A percentile compares a stretch with the other conserved stretches of the same genome.
These are phyloP conservation scores for Penicillium olsonii DNA, from an alignment of 2,329 filamentous ascomycete genomes.

Conservation along the genomic window DNA sequence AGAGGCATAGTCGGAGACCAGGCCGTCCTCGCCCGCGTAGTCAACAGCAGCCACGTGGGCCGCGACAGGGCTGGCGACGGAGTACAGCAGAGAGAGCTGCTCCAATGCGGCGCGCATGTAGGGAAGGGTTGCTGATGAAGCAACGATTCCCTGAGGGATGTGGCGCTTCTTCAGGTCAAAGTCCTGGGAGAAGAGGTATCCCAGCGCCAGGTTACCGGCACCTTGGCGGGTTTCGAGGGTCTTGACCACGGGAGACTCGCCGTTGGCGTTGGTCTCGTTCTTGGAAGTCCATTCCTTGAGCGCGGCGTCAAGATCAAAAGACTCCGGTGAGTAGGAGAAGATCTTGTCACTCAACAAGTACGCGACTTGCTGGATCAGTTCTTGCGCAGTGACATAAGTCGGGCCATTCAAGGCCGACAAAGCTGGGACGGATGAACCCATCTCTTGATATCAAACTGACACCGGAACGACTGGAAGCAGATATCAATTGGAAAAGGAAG, in stretches of 20 bases:
- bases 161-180: conserved; percentile 90
- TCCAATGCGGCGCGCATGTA: conserved; percentile 83
- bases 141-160: conserved; percentile 87
- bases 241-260: conserved; percentile 75
- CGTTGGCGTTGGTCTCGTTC: conserved; percentile 76
- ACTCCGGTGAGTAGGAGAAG: conserved; percentile 93
- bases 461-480: neutral
- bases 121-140: conserved; percentile 77
- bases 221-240: conserved; percentile 84
- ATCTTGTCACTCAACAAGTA: conserved; percentile 96
- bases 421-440: conserved; percentile 42
- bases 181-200: conserved; percentile 97
- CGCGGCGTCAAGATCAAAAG: conserved; percentile 85
- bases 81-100: conserved; percentile 87
- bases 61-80: conserved; percentile 87
- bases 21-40: conserved; percentile 68
- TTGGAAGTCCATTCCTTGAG: conserved; percentile 73
- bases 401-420: conserved; percentile 72
- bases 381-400: conserved; percentile 90
- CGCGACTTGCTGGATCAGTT: conserved; percentile 91
- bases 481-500: neutral
- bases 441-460: conserved; percentile 26
- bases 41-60: conserved; percentile 90
- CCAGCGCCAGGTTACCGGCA: conserved; percentile 86
- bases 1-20: conserved; percentile 84